Evolutionary conservation across 352 stramenopile species (phyloP), one percentile per base, ranked within the genome.

Genomic region (Phytopythium kandeliae): DNA sequence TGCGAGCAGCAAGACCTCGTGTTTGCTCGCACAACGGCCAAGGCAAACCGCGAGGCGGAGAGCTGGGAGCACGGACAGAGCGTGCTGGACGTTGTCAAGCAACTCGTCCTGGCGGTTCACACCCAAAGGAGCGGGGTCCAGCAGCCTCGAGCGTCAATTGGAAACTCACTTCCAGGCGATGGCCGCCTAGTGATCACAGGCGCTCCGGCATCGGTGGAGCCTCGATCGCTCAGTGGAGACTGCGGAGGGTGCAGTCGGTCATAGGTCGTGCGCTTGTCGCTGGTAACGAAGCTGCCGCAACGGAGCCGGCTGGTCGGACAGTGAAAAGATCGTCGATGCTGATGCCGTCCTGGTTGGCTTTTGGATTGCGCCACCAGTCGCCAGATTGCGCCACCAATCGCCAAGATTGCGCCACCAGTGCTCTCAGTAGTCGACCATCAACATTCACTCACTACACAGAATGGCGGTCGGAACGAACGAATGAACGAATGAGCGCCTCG

Each of bases 21-120:
- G 2, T 92, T 92, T 55, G 64, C 69, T 8, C 63, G 77, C 17
- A 83, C 78, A 7, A 73, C 68, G 0, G 78, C 78, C 22, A 90
- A 92, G 52, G 63, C 71, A 54, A 92, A 92, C 51, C 42, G 48
- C 1, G 49, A 45, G 4, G 81, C 74, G 22, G 65, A 59, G 50
- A 77, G 84, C 60, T 92, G 77, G 74, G 68, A 86, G 33, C 40
- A 47, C 10, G 76, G 69, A 0, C 48, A 81, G 37, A 60, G 62
- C 44, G 63, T 86, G 1, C 55, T 60, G 1, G 77, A 89, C 28
- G 71, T 76, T 0, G 57, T 92, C 45, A 73, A 69, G 36, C 58
- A 71, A 16, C 57, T 90, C 36, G 55, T 92, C 19, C 54, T 89
- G 10, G 63, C 65, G 24, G 84, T 92, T 51, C 81, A 92, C 57